Percentiles rank a stretch among this genome's conserved stretches.
phyloP scores from a whole-genome alignment of 2,329 filamentous ascomycete genomes.

The Calonectria pteridis region DNA sequence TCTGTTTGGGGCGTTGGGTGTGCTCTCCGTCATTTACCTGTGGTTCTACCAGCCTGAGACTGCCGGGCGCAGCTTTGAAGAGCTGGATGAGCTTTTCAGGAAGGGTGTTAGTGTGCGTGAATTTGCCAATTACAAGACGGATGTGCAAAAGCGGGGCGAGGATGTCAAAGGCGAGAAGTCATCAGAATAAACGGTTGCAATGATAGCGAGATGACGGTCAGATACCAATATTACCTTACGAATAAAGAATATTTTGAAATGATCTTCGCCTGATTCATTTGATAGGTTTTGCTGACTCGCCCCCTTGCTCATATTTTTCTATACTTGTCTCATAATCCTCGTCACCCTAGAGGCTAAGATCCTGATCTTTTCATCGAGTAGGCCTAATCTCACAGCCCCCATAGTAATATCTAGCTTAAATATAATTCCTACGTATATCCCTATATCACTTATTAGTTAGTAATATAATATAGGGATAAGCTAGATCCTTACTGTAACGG shows the following conservation, averaged over 20 bases:
- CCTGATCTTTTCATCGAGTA: no score
- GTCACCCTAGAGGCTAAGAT: background rate
- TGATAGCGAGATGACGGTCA: background rate
- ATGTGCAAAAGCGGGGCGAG: constrained; percentile 16
- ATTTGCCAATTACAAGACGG: constrained; percentile 27
- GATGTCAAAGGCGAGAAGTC: background rate
- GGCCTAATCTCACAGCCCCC: no score
- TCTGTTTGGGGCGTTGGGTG: constrained; percentile 27
- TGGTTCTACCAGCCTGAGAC: constrained; percentile 38
- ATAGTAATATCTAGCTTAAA: no score
- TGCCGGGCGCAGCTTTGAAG: constrained; percentile 33
- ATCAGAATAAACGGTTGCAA: background rate
- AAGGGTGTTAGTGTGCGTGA: constrained; percentile 27
- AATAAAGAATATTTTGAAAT: background rate
- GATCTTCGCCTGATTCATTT: background rate
- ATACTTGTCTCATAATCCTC: no score
- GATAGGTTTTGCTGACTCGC: background rate
- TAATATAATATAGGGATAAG: no score
- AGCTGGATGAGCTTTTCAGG: constrained; percentile 28
- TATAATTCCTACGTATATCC: no score
- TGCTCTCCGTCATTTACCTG: constrained; percentile 19
- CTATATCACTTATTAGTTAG: no score
- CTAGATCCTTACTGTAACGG: no score
- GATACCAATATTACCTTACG: background rate
- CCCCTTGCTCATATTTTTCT: background rate